phyloP scores from a whole-genome alignment of 2,329 filamentous ascomycete genomes.

The Cercospora sp. region DNA sequence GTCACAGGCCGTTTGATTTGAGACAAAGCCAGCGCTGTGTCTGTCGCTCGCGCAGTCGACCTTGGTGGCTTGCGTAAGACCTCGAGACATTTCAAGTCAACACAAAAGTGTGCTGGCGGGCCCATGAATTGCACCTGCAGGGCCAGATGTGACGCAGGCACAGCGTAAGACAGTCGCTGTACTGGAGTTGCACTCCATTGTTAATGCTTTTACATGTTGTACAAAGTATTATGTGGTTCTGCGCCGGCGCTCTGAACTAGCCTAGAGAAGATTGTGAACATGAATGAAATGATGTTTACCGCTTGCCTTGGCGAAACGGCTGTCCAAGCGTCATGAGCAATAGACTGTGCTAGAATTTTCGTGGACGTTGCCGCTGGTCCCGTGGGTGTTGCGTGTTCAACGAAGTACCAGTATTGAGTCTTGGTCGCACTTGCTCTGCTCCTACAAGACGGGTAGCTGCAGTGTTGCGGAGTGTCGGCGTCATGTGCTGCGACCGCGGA shows the following conservation, averaged over 20 bases:
- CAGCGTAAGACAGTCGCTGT: neutral
- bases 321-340: neutral
- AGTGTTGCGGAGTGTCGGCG: neutral
- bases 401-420: neutral
- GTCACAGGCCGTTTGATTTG: neutral
- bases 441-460: neutral
- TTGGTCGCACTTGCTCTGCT: neutral
- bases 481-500: neutral
- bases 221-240: neutral
- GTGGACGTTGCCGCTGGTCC: neutral
- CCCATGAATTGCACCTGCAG: neutral
- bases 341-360: neutral
- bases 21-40: neutral
- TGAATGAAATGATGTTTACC: neutral
- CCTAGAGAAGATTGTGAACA: neutral
- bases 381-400: neutral
- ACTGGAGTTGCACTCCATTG: neutral
- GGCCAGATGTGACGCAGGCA: neutral
- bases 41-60: neutral
- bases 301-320: neutral
- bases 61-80: neutral
- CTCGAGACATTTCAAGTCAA: neutral
- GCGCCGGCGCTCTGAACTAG: neutral
- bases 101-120: neutral
- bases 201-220: neutral